Evolutionary conservation across 371 early-diverging fungal genomes (phyloP).

Genomic region (Rhizopus arrhizus): DNA sequence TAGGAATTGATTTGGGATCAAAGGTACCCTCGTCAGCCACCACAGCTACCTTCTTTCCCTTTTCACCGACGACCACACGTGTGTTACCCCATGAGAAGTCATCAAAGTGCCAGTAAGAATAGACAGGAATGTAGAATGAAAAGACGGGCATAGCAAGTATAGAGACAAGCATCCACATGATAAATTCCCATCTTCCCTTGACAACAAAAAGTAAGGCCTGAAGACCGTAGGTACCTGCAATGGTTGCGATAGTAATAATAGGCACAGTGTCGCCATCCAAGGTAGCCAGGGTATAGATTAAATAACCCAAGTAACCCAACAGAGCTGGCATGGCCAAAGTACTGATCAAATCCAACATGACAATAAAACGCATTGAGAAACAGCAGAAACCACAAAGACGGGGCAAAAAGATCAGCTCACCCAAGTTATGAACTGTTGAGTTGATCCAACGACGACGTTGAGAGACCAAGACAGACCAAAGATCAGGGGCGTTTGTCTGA

Average conservation of each 20-base stretch:
- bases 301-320: conserved; percentile 79
- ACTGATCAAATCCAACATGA: conserved; percentile 90
- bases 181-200: conserved; percentile 86
- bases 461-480: conserved; percentile 91
- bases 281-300: conserved; percentile 64
- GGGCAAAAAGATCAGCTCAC: conserved; percentile 86
- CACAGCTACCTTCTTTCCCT: conserved; percentile 65
- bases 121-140: conserved; percentile 80
- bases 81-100: conserved; percentile 99
- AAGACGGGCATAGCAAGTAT: conserved; percentile 83
- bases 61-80: conserved; percentile 80
- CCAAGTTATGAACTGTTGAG: conserved; percentile 95
- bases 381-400: conserved; percentile 96
- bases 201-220: conserved; percentile 86
- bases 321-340: conserved; percentile 94
- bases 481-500: conserved; percentile 94
- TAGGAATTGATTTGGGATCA: conserved; percentile 61
- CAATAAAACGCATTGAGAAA: conserved; percentile 99
- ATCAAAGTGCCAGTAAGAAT: conserved; percentile 96
- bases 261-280: conserved; percentile 42
- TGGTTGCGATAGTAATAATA: conserved; percentile 61
- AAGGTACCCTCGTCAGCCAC: conserved; percentile 54
- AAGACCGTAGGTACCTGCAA: conserved; percentile 80
- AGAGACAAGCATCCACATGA: conserved; percentile 95
- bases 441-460: conserved; percentile 99